These are phyloP conservation scores for Amaranthus hypochondriacus DNA, from an alignment of 148 eudicot genomes.

Conservation along the genomic window DNA sequence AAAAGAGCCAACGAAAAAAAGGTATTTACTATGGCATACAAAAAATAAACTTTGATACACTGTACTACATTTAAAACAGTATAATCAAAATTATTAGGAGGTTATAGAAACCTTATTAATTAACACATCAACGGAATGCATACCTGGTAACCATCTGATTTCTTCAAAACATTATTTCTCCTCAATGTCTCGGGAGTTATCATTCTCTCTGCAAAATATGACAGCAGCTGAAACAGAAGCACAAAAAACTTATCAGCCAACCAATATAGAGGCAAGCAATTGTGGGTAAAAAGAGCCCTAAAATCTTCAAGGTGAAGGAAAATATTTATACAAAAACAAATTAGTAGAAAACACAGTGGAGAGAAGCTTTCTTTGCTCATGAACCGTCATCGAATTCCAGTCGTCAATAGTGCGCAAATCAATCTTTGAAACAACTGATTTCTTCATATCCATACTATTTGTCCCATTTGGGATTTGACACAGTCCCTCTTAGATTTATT, in stretches of 20 bases:
- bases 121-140: constrained; percentile 3
- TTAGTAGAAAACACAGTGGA: background rate
- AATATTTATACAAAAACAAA: no score
- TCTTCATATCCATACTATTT: no score
- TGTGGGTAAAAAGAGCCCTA: background rate
- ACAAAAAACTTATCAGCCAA: background rate
- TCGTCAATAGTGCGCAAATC: background rate
- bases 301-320: background rate
- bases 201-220: constrained; percentile 78
- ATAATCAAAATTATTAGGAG: background rate
- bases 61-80: background rate
- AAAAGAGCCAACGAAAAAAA: no score
- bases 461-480: no score
- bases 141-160: constrained; percentile 54
- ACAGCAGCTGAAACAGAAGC: constrained; percentile 46
- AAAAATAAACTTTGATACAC: no score
- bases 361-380: background rate
- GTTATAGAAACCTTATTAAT: background rate
- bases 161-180: constrained; percentile 73
- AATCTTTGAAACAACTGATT: background rate
- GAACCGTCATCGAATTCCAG: background rate
- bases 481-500: no score
- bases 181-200: constrained; percentile 63
- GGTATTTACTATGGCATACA: no score
- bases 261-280: background rate